Percentiles rank a stretch among this genome's conserved stretches.
These are phyloP conservation scores for Venturia carpophila DNA, from an alignment of 2,329 filamentous ascomycete genomes.

Conservation along the genomic window DNA sequence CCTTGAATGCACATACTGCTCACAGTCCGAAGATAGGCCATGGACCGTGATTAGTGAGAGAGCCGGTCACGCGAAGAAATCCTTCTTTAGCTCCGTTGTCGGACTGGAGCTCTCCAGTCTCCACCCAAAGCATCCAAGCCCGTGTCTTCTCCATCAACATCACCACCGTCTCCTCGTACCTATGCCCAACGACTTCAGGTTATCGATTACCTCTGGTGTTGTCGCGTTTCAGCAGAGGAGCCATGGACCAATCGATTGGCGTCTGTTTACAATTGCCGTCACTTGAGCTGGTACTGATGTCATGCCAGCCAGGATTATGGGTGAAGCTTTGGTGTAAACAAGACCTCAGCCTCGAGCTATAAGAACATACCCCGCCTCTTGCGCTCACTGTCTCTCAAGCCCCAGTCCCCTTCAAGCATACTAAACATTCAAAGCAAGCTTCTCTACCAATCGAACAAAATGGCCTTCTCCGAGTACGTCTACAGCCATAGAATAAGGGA, in stretches of 20 bases:
- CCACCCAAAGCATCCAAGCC: not conserved
- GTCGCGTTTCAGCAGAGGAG: not conserved
- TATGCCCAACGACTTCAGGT: not conserved
- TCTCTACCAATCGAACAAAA: not conserved
- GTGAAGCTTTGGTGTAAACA: constrained; percentile 8
- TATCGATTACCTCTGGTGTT: not conserved
- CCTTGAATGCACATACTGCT: not conserved
- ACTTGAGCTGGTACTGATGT: constrained; percentile 3
- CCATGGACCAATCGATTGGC: not conserved
- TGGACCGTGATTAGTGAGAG: not conserved
- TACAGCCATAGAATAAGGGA: not conserved
- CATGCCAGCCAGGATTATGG: constrained; percentile 1
- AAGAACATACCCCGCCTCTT: not conserved
- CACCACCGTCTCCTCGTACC: not conserved
- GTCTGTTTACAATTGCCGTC: not conserved
- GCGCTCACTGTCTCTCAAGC: not conserved
- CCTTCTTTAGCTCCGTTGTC: not conserved
- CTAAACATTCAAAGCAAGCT: not conserved
- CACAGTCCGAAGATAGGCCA: not conserved
- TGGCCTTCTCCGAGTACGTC: constrained; percentile 19
- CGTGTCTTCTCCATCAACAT: not conserved
- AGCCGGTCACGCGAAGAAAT: not conserved
- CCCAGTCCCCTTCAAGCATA: not conserved
- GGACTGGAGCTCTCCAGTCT: not conserved
- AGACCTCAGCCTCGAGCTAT: not conserved